Conservation (phyloP, 2,329 filamentous ascomycete genomes). For the Aureobasidium sp. region DNA sequence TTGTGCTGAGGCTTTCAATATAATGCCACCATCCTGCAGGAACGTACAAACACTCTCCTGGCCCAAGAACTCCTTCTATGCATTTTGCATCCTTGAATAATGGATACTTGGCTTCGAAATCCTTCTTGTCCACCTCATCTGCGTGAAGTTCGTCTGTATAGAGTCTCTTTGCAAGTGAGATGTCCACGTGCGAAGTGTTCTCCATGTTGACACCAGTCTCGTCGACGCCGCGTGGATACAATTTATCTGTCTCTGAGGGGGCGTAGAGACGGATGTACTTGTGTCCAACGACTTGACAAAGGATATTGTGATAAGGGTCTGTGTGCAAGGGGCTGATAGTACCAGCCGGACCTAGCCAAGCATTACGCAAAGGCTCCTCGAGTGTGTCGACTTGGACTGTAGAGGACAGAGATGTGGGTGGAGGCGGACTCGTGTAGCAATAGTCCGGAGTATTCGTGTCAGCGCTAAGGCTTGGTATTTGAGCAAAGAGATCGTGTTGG, state of each 20-base stretch:
- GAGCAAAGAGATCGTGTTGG: constrained; percentile 79
- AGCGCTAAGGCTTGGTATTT: constrained; percentile 67
- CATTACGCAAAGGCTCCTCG: constrained; percentile 65
- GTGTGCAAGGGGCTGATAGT: constrained; percentile 93
- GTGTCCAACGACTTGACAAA: constrained; percentile 78
- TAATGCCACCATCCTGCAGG: constrained; percentile 99
- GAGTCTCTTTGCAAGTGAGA: constrained; percentile 34
- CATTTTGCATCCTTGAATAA: constrained; percentile 56
- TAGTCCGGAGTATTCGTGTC: constrained; percentile 80
- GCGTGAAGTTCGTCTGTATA: constrained; percentile 15
- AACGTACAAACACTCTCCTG: constrained; percentile 82
- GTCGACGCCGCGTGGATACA: constrained; percentile 58
- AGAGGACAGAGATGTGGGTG: constrained; percentile 71
- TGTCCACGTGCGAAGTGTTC: constrained; percentile 76
- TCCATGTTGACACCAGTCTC: constrained; percentile 75
- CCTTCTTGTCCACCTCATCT: constrained; percentile 23
- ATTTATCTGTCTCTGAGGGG: constrained; percentile 50
- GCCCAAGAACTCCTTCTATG: constrained; percentile 69
- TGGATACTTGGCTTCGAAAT: constrained; percentile 38
- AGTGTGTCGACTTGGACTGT: constrained; percentile 35
- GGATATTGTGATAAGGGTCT: constrained; percentile 87
- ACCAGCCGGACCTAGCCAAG: constrained; percentile 82
- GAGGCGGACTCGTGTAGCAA: constrained; percentile 62
- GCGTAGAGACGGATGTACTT: constrained; percentile 91
- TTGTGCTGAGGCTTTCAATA: constrained; percentile 74